Base-by-base conservation (phyloP, 2,329 filamentous ascomycete species). In the Scytalidium sp. region DNA sequence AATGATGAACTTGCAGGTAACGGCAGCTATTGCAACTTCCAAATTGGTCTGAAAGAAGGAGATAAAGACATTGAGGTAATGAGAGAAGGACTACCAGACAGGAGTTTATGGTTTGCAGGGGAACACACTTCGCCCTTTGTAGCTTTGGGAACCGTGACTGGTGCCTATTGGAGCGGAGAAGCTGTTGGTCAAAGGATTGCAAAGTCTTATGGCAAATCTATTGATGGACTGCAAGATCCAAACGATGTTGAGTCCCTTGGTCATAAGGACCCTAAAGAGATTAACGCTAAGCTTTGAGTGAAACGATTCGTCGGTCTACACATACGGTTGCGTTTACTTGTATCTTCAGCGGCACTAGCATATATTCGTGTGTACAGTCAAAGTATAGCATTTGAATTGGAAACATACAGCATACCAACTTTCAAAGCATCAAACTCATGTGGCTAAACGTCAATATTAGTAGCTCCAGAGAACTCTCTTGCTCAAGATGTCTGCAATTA, bases 161-260 rank as follows among this genome's bases (percentile, higher is more conserved):
- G 93, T 1, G 93, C 93, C 10, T 97, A 90, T 67, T 96, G 90
- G 90, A 90, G 88, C 65, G 92, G 92, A 1, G 90, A 96, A 71
- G 80, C 78, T 19, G 88, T 91, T 27, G 91, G 79, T 1, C 78
- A 74, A 65, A 80, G 84, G 62, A 80, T 91, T 50, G 71, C 74
- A 1, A 73, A 77, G 60, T 73, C 69, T 7, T 85, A 85, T 63
- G 76, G 71, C 15, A 63, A 36, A 45, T 41, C 15, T 22, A n/a
- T 36, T 47, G 36, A 8, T 27, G 32, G 32, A 15, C 13, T 36
- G 15, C 43, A 41, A 41, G 36, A 19, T 6, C 11, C 23, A 11
- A 48, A 51, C 23, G 51, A 56, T 25, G 41, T 54, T 19, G 50
- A 53, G 5, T 20, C 42, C 36, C 15, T 22, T 27, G 32, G 32